These are phyloP conservation scores for Astragalus glycyphyllos DNA, from an alignment of 306 rosid genomes.

Conservation along the genomic window DNA sequence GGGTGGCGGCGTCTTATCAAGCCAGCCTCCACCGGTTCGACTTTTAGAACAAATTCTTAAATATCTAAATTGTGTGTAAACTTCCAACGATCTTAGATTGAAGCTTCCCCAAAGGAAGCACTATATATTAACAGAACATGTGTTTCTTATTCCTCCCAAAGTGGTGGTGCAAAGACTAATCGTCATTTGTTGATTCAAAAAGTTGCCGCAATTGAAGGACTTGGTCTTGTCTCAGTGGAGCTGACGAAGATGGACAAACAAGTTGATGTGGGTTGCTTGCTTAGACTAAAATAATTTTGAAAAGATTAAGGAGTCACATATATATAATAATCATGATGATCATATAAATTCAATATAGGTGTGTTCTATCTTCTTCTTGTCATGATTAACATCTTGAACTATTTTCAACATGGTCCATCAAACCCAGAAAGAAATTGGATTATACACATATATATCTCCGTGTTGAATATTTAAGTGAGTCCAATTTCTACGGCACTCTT, in stretches of 20 bases:
- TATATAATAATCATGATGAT: constrained; percentile 15
- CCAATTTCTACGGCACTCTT: not conserved
- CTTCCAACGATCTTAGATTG: not conserved
- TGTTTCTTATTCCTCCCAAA: not conserved
- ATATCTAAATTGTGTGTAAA: not conserved
- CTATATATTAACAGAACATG: not conserved
- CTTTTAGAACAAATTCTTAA: too few relatives aligned
- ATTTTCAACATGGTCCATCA: constrained; percentile 37
- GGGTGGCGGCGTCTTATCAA: too few relatives aligned
- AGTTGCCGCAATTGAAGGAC: constrained; percentile 49
- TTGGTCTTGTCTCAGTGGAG: constrained; percentile 40
- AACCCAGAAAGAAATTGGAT: constrained; percentile 20
- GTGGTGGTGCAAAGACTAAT: not conserved
- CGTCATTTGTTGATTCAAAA: constrained; percentile 13
- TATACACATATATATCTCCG: constrained; percentile 7
- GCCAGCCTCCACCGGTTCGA: too few relatives aligned
- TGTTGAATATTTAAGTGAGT: not conserved
- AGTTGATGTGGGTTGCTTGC: constrained; percentile 28
- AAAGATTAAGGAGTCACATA: constrained; percentile 14
- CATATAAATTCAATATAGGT: constrained; percentile 41
- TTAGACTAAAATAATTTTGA: constrained; percentile 22
- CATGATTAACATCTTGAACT: constrained; percentile 40
- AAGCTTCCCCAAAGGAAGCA: constrained; percentile 40
- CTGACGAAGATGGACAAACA: constrained; percentile 31
- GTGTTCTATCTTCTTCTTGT: constrained; percentile 42